Conservation (phyloP, 768 basidiomycete species). For the Polyporus arcularius region DNA sequence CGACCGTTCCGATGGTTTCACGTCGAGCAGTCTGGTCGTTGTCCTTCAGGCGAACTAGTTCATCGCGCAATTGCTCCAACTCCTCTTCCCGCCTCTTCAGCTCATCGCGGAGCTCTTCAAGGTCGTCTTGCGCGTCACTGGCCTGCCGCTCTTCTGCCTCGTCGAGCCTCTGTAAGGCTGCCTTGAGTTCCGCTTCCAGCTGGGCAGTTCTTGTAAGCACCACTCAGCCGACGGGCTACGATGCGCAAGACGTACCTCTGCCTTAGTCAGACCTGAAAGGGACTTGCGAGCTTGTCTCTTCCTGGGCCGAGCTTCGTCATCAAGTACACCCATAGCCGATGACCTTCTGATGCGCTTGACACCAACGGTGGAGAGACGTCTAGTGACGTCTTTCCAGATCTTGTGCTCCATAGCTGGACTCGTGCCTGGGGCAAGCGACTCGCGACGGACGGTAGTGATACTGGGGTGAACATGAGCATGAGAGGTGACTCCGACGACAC, state of each 20-base stretch:
- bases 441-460: conserved; percentile 36
- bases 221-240: neutral
- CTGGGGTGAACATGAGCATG: conserved; percentile 23
- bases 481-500: neutral
- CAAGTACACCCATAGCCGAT: conserved; percentile 3
- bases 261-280: conserved; percentile 40
- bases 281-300: conserved; percentile 28
- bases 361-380: conserved; percentile 26
- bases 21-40: neutral
- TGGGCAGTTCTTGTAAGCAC: conserved; percentile 12
- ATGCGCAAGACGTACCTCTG: conserved; percentile 35
- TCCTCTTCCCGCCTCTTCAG: conserved; percentile 10
- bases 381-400: conserved; percentile 42
- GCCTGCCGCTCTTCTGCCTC: conserved; percentile 31
- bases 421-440: conserved; percentile 28
- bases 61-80: conserved; percentile 6
- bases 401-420: conserved; percentile 34
- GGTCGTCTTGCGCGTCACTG: conserved; percentile 28
- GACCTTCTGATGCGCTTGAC: conserved; percentile 25
- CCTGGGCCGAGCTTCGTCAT: conserved; percentile 11
- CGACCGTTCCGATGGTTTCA: conserved; percentile 8
- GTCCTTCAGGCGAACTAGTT: conserved; percentile 12
- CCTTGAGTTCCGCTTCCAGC: conserved; percentile 33
- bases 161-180: conserved; percentile 28
- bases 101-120: conserved; percentile 30